These are phyloP conservation scores for Plasmopara halstedii DNA, from an alignment of 352 stramenopile species.

Conservation along the genomic window DNA sequence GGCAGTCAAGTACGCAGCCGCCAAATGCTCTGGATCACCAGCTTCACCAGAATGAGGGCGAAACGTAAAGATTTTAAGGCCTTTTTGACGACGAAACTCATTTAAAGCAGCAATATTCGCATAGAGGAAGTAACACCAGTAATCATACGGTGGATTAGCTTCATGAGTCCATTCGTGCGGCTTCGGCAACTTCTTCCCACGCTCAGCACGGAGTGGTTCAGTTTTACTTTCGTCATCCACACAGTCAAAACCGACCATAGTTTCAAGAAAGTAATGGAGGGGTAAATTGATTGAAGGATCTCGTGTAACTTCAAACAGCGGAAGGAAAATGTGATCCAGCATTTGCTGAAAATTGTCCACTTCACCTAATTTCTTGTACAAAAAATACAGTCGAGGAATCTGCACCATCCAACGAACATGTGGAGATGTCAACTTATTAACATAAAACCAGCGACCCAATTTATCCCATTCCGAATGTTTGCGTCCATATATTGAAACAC, in stretches of 20 bases:
- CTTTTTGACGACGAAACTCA: constrained; percentile 84
- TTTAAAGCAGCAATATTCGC: constrained; percentile 97
- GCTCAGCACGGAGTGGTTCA: constrained; percentile 77
- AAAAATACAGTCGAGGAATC: constrained; percentile 94
- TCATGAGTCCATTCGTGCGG: constrained; percentile 86
- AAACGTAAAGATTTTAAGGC: constrained; percentile 92
- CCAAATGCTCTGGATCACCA: constrained; percentile 95
- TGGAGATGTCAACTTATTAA: constrained; percentile 84
- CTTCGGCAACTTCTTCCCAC: constrained; percentile 63
- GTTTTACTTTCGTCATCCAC: constrained; percentile 98
- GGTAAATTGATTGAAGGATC: constrained; percentile 89
- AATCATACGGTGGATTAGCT: constrained; percentile 90
- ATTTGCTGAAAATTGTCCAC: constrained; percentile 96
- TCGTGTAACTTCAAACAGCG: constrained; percentile 96
- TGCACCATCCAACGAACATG: constrained; percentile 99
- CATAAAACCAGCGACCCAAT: constrained; percentile 95
- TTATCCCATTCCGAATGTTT: constrained; percentile 95
- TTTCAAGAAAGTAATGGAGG: constrained; percentile 90
- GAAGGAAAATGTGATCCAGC: constrained; percentile 97
- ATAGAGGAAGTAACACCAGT: constrained; percentile 97
- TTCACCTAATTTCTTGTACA: constrained; percentile 92
- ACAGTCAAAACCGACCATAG: constrained; percentile 97
- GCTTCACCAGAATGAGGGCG: constrained; percentile 98
- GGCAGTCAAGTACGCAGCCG: constrained; percentile 80
- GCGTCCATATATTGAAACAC: constrained; percentile 91